These are phyloP conservation scores for Naematelia aurantialba DNA, from an alignment of 768 basidiomycete genomes.

Conservation along the genomic window DNA sequence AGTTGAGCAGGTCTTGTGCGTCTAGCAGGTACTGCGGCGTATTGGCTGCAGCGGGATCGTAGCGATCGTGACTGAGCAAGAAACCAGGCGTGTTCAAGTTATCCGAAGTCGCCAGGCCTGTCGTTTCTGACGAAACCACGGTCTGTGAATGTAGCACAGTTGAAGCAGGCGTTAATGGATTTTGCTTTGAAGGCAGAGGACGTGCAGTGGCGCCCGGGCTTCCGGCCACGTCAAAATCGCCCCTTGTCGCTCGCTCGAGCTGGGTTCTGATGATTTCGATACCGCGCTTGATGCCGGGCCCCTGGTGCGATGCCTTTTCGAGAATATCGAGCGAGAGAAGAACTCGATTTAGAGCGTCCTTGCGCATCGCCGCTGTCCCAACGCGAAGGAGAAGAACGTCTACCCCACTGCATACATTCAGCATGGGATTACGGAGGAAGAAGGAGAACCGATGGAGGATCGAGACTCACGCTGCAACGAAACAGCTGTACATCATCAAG, in stretches of 20 bases:
- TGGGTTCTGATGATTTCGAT: background rate
- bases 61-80: background rate
- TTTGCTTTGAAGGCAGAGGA: background rate
- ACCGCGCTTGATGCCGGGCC: background rate
- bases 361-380: background rate
- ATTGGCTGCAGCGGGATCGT: background rate
- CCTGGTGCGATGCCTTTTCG: background rate
- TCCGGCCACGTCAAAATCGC: background rate
- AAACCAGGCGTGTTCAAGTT: background rate
- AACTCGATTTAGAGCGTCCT: background rate
- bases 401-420: background rate
- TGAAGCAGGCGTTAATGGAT: background rate
- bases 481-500: constrained; percentile 1
- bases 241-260: background rate
- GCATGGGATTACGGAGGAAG: too few species aligned
- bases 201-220: background rate
- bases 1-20: background rate
- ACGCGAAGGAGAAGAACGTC: constrained; percentile 1
- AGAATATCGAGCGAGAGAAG: constrained; percentile 1
- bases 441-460: too few species aligned
- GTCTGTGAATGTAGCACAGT: background rate
- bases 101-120: background rate
- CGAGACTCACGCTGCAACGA: background rate
- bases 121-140: background rate
- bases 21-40: background rate